phyloP scores from a whole-genome alignment of 352 stramenopile species.

The Hyaloperonospora brassicae region DNA sequence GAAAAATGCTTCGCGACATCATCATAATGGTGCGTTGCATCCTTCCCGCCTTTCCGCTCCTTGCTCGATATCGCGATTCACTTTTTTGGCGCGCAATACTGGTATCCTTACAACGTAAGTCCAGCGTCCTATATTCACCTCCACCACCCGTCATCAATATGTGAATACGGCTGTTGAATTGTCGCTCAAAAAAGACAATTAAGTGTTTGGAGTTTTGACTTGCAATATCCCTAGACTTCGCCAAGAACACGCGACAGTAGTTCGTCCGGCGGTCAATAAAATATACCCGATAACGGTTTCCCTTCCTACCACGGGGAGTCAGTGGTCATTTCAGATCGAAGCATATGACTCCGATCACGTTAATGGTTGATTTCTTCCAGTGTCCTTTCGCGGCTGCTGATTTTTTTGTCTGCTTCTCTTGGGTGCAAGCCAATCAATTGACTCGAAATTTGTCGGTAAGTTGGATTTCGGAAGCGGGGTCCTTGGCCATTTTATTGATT shows the following conservation, averaged over 20 bases:
- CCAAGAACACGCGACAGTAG: not conserved
- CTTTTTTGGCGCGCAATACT: not conserved
- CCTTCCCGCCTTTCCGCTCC: not conserved
- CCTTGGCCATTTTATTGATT: too few species aligned
- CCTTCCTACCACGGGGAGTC: too few species aligned
- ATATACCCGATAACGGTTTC: too few species aligned
- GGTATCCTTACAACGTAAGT: not conserved
- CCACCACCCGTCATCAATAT: not conserved
- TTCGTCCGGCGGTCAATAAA: not conserved
- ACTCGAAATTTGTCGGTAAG: too few species aligned
- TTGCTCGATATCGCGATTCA: too few species aligned
- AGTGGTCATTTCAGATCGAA: too few species aligned
- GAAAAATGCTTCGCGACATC: not conserved
- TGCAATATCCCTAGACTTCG: not conserved
- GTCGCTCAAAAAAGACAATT: not conserved
- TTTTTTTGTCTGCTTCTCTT: too few species aligned
- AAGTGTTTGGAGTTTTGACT: not conserved
- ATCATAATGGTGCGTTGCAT: not conserved
- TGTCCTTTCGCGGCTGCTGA: too few species aligned
- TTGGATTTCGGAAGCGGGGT: too few species aligned
- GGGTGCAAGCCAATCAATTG: too few species aligned
- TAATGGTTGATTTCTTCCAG: too few species aligned
- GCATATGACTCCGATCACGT: too few species aligned
- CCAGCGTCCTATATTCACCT: not conserved
- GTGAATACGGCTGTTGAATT: constrained; percentile 1